A percentile compares a stretch with the other conserved stretches of the same genome.
Evolutionary conservation across 192 early-diverging fungal genomes (phyloP).

Genomic region (Allomyces macrogynus): DNA sequence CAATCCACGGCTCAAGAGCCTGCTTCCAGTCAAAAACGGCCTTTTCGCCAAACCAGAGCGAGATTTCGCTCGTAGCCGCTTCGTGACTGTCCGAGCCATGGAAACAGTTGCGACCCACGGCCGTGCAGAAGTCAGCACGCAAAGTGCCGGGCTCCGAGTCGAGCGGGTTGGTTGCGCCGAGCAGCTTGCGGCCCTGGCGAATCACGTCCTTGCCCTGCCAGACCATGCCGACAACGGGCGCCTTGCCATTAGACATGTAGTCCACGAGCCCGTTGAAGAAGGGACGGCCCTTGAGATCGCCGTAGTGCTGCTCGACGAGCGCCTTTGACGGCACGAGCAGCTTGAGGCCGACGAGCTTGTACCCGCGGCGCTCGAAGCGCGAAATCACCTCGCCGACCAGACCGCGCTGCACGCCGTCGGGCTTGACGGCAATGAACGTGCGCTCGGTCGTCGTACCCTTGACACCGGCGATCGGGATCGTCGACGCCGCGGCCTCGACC

Average conservation of each 20-base stretch:
- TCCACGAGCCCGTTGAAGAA: conserved; percentile 77
- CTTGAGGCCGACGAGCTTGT: conserved; percentile 78
- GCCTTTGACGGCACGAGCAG: conserved; percentile 34
- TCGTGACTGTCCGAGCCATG: conserved; percentile 77
- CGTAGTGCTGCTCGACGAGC: conserved; percentile 72
- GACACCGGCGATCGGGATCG: conserved; percentile 22
- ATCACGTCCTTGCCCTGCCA: conserved; percentile 78
- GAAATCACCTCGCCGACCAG: conserved; percentile 68
- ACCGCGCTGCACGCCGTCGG: conserved; percentile 68
- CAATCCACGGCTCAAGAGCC: conserved; percentile 45
- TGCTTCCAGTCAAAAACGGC: conserved; percentile 38
- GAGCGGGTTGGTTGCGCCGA: conserved; percentile 83
- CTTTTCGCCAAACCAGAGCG: conserved; percentile 48
- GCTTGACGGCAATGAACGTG: conserved; percentile 61
- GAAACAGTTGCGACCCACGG: conserved; percentile 62
- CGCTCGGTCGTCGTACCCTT: conserved; percentile 42
- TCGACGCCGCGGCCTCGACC: neutral
- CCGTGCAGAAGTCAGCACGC: conserved; percentile 15
- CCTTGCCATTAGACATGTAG: conserved; percentile 78
- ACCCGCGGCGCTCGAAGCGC: conserved; percentile 74
- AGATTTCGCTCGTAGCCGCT: conserved; percentile 58
- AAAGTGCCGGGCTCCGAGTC: conserved; percentile 64
- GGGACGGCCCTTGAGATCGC: conserved; percentile 58
- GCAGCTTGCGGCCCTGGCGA: conserved; percentile 63
- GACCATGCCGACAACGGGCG: conserved; percentile 62